Conservation (phyloP, 768 basidiomycete genomes). For the Coprinopsis cinerea region DNA sequence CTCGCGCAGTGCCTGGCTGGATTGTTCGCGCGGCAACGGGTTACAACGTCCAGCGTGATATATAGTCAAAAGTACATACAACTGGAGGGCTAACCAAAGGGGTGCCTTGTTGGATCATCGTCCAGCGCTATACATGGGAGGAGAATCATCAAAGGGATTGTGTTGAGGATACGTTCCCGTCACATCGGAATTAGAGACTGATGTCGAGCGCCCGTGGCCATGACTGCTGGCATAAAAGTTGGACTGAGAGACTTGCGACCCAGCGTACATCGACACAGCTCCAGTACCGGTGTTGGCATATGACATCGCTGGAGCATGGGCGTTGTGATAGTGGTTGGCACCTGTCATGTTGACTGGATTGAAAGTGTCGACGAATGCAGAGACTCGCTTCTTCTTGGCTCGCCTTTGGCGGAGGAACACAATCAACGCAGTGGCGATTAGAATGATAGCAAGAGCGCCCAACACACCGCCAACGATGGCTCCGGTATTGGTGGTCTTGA, state of each 20-base stretch:
- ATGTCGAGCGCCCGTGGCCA: neutral
- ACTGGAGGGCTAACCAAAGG: too few species aligned
- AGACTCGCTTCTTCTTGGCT: neutral
- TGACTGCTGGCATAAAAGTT: neutral
- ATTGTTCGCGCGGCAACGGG: too few species aligned
- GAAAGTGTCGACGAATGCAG: neutral
- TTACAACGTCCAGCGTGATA: too few species aligned
- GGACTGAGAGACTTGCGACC: too few species aligned
- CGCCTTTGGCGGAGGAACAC: neutral
- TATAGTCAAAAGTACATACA: too few species aligned
- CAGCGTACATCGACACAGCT: neutral
- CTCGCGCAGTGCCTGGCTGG: too few species aligned
- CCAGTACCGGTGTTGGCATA: neutral
- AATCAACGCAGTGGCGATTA: neutral
- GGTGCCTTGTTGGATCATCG: too few species aligned
- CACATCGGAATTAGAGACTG: neutral
- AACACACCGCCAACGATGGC: neutral
- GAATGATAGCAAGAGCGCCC: neutral
- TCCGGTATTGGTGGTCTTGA: slow-evolving; percentile 1
- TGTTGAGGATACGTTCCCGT: too few species aligned
- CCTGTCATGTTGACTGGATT: neutral
- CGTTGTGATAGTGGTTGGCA: neutral
- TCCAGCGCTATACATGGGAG: too few species aligned
- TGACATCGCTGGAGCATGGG: neutral
- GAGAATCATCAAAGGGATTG: too few species aligned